A percentile compares a stretch with the other conserved stretches of the same genome.
Conservation (phyloP, 306 rosid species). For the Hippophae gyantsensis region DNA sequence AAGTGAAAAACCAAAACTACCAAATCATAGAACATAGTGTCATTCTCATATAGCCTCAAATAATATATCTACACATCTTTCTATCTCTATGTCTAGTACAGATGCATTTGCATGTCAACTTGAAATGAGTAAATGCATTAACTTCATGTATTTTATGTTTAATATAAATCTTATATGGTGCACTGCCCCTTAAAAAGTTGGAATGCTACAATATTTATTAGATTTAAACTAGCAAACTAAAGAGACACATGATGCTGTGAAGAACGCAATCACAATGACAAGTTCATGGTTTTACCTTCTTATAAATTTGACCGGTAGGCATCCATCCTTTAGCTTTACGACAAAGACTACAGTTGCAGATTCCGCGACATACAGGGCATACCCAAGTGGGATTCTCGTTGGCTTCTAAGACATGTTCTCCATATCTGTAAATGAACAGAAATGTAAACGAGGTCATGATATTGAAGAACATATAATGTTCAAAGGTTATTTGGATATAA, state of each 20-base stretch:
- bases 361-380: constrained; percentile 63
- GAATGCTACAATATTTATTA: no score
- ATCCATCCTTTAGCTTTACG: constrained; percentile 66
- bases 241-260: background rate
- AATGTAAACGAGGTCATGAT: constrained; percentile 1
- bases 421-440: constrained; percentile 34
- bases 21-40: no score
- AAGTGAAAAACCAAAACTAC: no score
- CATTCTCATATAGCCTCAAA: no score
- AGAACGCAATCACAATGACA: background rate
- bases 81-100: no score
- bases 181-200: no score
- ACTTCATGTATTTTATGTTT: no score
- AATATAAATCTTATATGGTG: no score
- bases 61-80: no score
- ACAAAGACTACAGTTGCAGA: constrained; percentile 68
- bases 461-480: background rate
- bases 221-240: no score
- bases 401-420: constrained; percentile 61
- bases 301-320: constrained; percentile 56
- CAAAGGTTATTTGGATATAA: background rate
- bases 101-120: no score
- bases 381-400: constrained; percentile 36
- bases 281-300: constrained; percentile 35
- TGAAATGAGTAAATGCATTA: no score